phyloP scores from a whole-genome alignment of 2,329 filamentous ascomycete genomes.

The Chaetothyriales sp. region DNA sequence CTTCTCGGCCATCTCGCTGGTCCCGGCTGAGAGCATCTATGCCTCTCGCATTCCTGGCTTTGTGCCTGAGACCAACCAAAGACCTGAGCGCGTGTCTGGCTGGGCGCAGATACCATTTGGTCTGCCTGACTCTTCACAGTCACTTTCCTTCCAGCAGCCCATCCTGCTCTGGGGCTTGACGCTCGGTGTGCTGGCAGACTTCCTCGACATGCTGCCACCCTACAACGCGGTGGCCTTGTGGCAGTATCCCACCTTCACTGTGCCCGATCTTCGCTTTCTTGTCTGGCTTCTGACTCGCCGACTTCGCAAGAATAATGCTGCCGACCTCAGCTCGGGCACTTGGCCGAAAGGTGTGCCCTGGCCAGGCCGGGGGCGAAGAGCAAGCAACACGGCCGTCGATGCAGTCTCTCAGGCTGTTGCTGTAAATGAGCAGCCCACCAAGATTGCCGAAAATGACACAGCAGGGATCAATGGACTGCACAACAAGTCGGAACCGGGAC shows the following conservation, averaged over 20 bases:
- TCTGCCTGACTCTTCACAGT: constrained; percentile 14
- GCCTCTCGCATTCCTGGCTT: constrained; percentile 40
- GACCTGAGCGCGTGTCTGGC: constrained; percentile 14
- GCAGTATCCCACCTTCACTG: constrained; percentile 54
- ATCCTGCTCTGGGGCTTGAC: constrained; percentile 55
- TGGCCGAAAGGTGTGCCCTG: constrained; percentile 10
- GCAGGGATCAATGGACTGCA: constrained; percentile 27
- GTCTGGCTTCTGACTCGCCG: constrained; percentile 45
- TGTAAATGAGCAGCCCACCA: constrained; percentile 7
- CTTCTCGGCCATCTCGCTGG: constrained; percentile 48
- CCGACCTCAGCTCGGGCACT: constrained; percentile 21
- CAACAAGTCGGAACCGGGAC: constrained; percentile 21
- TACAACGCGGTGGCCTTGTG: constrained; percentile 46
- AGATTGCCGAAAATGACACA: constrained; percentile 16
- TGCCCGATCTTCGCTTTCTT: constrained; percentile 43
- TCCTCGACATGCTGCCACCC: constrained; percentile 52
- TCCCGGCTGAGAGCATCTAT: constrained; percentile 46
- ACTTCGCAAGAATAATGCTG: constrained; percentile 38
- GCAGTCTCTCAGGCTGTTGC: constrained; percentile 16
- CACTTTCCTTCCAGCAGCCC: constrained; percentile 25
- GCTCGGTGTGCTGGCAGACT: constrained; percentile 50
- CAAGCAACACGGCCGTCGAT: constrained; percentile 22
- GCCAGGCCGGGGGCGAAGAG: constrained; percentile 18
- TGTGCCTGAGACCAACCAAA: constrained; percentile 22
- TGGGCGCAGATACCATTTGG: constrained; percentile 14